Percentiles rank a stretch among this genome's conserved stretches.
These are phyloP conservation scores for Candida ortonii DNA, from an alignment of 805 yeast genomes.

Conservation along the genomic window DNA sequence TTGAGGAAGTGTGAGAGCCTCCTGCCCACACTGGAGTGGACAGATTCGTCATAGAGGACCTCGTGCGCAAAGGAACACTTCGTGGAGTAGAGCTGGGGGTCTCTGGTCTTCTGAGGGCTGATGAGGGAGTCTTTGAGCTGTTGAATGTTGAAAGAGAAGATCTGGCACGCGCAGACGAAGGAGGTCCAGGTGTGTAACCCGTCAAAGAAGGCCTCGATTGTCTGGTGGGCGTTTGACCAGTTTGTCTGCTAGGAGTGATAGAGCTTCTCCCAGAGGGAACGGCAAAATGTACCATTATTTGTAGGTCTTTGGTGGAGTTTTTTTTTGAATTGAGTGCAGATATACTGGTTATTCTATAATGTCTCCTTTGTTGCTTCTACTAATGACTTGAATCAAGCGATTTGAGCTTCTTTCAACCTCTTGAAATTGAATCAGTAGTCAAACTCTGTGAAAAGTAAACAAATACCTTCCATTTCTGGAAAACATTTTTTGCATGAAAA, in stretches of 20 bases:
- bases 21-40: conserved; percentile 20
- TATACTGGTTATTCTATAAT: too few relatives aligned
- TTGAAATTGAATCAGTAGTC: too few relatives aligned
- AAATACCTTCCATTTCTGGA: conserved; percentile 13
- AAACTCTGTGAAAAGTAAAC: conserved; percentile 12
- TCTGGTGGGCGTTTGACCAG: conserved; percentile 14
- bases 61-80: conserved; percentile 14
- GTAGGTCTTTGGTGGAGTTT: conserved; percentile 4
- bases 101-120: conserved; percentile 18
- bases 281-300: conserved; percentile 20
- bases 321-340: too few relatives aligned
- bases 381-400: too few relatives aligned
- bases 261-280: conserved; percentile 14
- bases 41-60: conserved; percentile 21
- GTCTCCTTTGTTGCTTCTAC: too few relatives aligned
- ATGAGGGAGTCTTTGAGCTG: conserved; percentile 18
- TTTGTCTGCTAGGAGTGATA: conserved; percentile 13
- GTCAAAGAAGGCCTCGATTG: conserved; percentile 14
- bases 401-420: too few relatives aligned
- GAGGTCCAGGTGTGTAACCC: conserved; percentile 15
- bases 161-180: conserved; percentile 17
- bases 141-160: too few relatives aligned
- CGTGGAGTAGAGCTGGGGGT: conserved; percentile 15
- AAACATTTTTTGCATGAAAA: too few relatives aligned
- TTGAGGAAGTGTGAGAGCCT: conserved; percentile 7